Evolutionary conservation across 1,284 basidiomycete genomes (phyloP).

Genomic region (Ganoderma sinense): DNA sequence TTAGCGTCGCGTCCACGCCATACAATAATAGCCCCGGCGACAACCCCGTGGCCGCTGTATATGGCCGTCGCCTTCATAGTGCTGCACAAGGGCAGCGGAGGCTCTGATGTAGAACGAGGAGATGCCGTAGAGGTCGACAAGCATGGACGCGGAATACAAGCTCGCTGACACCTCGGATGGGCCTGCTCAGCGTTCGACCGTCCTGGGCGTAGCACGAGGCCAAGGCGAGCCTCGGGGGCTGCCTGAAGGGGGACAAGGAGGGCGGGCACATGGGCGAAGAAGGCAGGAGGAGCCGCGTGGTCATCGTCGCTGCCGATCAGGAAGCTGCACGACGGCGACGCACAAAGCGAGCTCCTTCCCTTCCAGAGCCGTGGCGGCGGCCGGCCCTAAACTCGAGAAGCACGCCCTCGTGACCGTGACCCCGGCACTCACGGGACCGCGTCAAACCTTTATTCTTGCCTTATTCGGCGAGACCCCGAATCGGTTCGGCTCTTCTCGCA

Average conservation of each 20-base stretch:
- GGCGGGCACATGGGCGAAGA: not conserved
- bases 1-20: not conserved
- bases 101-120: not conserved
- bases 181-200: not conserved
- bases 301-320: not conserved
- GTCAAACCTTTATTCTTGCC: not conserved
- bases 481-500: too few relatives aligned
- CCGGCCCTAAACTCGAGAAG: not conserved
- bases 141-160: not conserved
- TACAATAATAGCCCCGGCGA: not conserved
- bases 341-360: not conserved
- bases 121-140: not conserved
- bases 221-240: not conserved
- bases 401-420: not conserved
- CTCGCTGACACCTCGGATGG: not conserved
- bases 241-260: not conserved
- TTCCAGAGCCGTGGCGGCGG: not conserved
- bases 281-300: not conserved
- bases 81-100: not conserved
- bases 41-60: not conserved
- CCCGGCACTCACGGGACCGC: not conserved
- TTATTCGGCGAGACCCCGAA: too few relatives aligned
- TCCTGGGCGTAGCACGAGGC: not conserved
- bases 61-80: not conserved
- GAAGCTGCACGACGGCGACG: not conserved